Evolutionary conservation across 345 rosid species (phyloP), one percentile per base, ranked within the genome.

Genomic region (Camelina sativa): DNA sequence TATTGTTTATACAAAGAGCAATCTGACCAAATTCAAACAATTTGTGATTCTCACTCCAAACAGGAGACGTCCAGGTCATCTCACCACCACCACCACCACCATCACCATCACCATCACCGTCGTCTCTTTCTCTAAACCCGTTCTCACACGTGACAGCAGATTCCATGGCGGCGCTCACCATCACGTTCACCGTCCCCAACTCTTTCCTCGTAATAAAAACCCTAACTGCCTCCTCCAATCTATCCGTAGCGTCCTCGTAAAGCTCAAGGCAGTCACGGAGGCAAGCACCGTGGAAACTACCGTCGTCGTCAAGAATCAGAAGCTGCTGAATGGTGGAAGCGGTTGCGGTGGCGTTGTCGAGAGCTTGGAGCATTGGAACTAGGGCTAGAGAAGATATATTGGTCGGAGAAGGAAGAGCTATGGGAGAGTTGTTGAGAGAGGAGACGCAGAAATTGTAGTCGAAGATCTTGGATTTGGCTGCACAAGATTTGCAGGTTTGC

Each of bases 131-230:
- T 13, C 10, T 7, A 35, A 88, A 87, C 57, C 90, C 87, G 37
- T 80, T 82, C 76, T 91, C 91, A 43, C 93, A 88, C 0, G 84
- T 82, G 7, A 52, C 61, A 5, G 89, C 72, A 0, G 81, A 80
- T 57, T 84, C 84, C 87, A 86, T 83, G 23, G 84, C 89, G 2
- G 85, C 84, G 52, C 71, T 83, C 50, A 88, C 61, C 89, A 82
- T 70, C 55, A 56, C 63, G 17, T 59, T 74, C 3, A 86, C 87
- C 2, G 47, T 53, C 5, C 43, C 76, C 17, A 69, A 82, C 52
- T 80, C 76, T 34, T 78, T 85, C 9, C 28, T 46, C 76, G 59
- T n/a, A 7, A 86, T 32, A 67, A 84, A 82, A 19, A 81, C 88
- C 20, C 80, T 84, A 2, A 84, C 72, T 0, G 85, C 80, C 41